These are phyloP conservation scores for Rachicladosporium sp. DNA, from an alignment of 2,329 filamentous ascomycete species.

Conservation along the genomic window DNA sequence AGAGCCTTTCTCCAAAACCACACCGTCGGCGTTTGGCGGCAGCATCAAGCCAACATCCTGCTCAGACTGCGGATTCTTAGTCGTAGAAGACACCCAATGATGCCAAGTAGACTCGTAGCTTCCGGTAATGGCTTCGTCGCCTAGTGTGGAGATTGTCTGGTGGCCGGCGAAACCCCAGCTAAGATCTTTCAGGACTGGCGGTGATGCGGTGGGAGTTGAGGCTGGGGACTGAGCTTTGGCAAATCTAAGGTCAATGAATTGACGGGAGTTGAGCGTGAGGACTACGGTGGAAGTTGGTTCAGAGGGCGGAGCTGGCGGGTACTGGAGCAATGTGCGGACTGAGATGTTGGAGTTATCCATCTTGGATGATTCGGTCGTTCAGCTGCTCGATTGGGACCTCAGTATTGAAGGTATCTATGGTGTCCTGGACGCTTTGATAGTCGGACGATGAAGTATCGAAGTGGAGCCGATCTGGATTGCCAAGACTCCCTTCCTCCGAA, in stretches of 20 bases:
- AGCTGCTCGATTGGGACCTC: too few species aligned
- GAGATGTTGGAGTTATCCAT: conserved; percentile 32
- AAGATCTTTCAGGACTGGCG: conserved; percentile 27
- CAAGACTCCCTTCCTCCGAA: too few species aligned
- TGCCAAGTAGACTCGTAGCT: conserved; percentile 28
- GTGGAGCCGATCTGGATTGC: too few species aligned
- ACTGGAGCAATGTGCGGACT: conserved; percentile 46
- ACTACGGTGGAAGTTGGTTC: conserved; percentile 56
- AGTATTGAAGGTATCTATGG: too few species aligned
- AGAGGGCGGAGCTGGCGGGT: conserved; percentile 38
- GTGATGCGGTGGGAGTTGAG: conserved; percentile 9
- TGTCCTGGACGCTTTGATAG: too few species aligned
- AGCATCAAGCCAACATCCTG: conserved; percentile 48
- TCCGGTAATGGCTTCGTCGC: conserved; percentile 18
- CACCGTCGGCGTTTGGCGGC: conserved; percentile 24
- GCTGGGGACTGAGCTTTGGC: conserved; percentile 20
- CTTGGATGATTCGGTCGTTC: too few species aligned
- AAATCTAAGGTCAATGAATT: conserved; percentile 52
- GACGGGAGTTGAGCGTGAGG: conserved; percentile 44
- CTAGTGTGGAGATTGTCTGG: conserved; percentile 22
- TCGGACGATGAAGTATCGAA: too few species aligned
- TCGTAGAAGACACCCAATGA: conserved; percentile 50
- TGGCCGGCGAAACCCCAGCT: conserved; percentile 57
- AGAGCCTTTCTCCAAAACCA: conserved; percentile 43
- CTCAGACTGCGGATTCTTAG: conserved; percentile 24